phyloP scores from a whole-genome alignment of 768 basidiomycete species.

The Imleria badia region DNA sequence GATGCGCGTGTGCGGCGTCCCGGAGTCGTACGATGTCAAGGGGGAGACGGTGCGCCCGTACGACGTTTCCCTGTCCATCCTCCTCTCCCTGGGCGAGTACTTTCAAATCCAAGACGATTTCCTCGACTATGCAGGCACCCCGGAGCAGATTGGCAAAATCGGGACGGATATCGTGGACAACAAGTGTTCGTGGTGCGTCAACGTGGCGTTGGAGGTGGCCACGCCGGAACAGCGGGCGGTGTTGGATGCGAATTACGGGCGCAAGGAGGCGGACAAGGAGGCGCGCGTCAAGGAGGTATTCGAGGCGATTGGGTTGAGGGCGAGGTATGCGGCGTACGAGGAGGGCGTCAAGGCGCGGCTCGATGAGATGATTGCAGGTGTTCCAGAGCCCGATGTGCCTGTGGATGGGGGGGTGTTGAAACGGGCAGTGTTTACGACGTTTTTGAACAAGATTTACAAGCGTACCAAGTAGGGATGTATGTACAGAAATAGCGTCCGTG shows the following conservation, averaged over 20 bases:
- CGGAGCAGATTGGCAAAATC: constrained; percentile 92
- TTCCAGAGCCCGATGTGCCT: constrained; percentile 66
- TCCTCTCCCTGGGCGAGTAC: constrained; percentile 93
- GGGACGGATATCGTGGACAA: constrained; percentile 99
- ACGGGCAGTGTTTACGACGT: constrained; percentile 76
- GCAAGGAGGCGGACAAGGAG: constrained; percentile 47
- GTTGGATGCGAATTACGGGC: constrained; percentile 68
- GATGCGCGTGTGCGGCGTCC: constrained; percentile 73
- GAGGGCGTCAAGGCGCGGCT: constrained; percentile 65
- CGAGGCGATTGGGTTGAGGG: constrained; percentile 62
- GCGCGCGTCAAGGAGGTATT: constrained; percentile 71
- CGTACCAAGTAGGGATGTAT: constrained; percentile 46
- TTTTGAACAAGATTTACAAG: constrained; percentile 84
- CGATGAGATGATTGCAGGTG: constrained; percentile 64
- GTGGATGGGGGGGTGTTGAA: constrained; percentile 46
- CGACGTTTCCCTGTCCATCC: constrained; percentile 72
- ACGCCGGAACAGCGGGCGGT: constrained; percentile 54
- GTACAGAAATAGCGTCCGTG: too few relatives aligned
- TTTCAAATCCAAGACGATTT: constrained; percentile 99
- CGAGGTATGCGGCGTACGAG: constrained; percentile 78
- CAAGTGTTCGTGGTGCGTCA: constrained; percentile 98
- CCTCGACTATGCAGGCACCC: constrained; percentile 87
- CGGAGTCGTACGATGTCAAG: constrained; percentile 43
- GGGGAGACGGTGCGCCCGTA: constrained; percentile 56
- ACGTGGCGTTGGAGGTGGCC: constrained; percentile 69